phyloP scores from a whole-genome alignment of 2,329 filamentous ascomycete genomes.

The Diaporthe vexans region DNA sequence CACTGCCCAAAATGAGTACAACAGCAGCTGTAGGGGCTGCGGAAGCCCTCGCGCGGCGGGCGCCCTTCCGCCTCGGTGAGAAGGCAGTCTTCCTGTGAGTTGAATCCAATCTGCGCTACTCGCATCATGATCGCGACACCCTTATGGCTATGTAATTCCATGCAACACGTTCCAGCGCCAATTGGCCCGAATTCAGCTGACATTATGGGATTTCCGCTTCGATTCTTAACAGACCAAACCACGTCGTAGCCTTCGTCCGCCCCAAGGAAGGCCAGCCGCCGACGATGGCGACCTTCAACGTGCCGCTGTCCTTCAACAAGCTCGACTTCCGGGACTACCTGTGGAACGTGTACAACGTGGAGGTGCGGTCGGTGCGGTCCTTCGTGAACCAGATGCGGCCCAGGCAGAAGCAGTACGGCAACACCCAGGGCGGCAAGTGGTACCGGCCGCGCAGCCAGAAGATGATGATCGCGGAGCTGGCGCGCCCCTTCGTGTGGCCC shows the following conservation, averaged over 20 bases:
- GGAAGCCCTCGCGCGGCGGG: conserved; percentile 53
- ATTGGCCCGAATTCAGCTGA: conserved; percentile 1
- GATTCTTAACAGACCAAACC: conserved; percentile 87
- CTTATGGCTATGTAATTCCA: background rate
- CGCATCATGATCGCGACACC: background rate
- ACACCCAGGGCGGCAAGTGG: conserved; percentile 66
- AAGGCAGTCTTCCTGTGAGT: conserved; percentile 71
- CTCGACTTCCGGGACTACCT: conserved; percentile 97
- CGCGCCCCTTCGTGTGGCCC: conserved; percentile 90
- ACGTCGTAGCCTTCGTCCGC: conserved; percentile 83
- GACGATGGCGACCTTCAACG: conserved; percentile 88
- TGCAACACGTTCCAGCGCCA: background rate
- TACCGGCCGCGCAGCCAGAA: conserved; percentile 82
- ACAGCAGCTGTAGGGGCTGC: conserved; percentile 51
- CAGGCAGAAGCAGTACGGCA: conserved; percentile 66
- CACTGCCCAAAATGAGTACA: conserved; percentile 33
- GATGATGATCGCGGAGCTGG: conserved; percentile 95
- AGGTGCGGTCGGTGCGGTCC: conserved; percentile 80
- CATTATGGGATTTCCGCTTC: no score
- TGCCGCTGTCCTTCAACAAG: conserved; percentile 94
- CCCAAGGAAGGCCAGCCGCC: conserved; percentile 78
- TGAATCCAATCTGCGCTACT: conserved; percentile 33
- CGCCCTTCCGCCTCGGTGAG: conserved; percentile 63
- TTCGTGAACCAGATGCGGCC: conserved; percentile 79
- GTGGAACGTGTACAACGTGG: conserved; percentile 85